Conservation (phyloP, 2,329 filamentous ascomycete species). For the Calonectria fujianensis region DNA sequence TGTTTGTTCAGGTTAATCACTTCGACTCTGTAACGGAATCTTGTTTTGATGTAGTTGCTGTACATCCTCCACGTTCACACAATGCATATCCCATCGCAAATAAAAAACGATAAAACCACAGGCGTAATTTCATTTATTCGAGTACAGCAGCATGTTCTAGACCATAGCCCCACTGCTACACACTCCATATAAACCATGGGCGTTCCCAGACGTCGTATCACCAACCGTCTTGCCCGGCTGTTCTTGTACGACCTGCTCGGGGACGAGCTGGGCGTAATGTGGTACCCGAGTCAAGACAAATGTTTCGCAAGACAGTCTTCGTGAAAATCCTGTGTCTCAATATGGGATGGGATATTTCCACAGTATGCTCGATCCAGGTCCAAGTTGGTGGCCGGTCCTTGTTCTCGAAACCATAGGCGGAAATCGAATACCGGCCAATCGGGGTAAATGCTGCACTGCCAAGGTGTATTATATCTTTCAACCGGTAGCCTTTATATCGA, state of each 20-base stretch:
- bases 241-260: not conserved
- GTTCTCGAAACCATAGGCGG: not conserved
- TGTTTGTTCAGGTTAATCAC: not conserved
- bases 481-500: not conserved
- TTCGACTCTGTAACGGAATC: not conserved
- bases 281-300: not conserved
- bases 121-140: not conserved
- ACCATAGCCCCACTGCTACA: not conserved
- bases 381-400: not conserved
- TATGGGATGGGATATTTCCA: not conserved
- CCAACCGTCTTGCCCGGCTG: not conserved
- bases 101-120: not conserved
- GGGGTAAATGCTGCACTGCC: not conserved
- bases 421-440: slow-evolving; percentile 5
- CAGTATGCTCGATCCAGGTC: not conserved
- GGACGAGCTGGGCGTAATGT: not conserved
- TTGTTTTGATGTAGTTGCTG: not conserved
- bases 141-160: not conserved
- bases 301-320: too few relatives aligned
- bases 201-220: not conserved
- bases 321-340: not conserved
- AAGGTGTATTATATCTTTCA: slow-evolving; percentile 11
- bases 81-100: too few relatives aligned
- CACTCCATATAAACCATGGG: not conserved
- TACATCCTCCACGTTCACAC: not conserved